These are phyloP conservation scores for Neobulgaria alba DNA, from an alignment of 2,329 filamentous ascomycete species.

Conservation along the genomic window DNA sequence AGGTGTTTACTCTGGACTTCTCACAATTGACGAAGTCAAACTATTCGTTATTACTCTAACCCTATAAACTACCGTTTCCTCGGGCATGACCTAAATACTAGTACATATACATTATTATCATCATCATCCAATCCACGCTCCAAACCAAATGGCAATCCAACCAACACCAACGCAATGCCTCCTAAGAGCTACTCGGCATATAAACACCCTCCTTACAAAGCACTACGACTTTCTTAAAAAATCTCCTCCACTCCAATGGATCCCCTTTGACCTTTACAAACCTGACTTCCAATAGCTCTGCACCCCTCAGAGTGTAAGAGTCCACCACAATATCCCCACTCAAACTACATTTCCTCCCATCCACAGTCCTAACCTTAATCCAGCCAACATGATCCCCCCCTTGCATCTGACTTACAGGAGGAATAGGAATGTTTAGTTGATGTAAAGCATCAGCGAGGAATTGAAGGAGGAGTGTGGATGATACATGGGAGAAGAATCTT, in stretches of 20 bases:
- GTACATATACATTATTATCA: no score
- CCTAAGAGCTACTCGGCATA: slow-evolving; percentile 40
- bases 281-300: slow-evolving; percentile 69
- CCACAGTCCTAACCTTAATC: slow-evolving; percentile 67
- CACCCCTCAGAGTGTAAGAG: slow-evolving; percentile 45
- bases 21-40: no score
- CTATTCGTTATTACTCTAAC: no score
- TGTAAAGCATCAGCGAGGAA: slow-evolving; percentile 76
- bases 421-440: slow-evolving; percentile 70
- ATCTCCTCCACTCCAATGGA: slow-evolving; percentile 88
- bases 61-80: no score
- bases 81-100: no score
- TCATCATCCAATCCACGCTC: no score
- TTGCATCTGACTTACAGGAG: slow-evolving; percentile 35
- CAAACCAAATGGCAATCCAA: no score
- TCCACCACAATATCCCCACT: slow-evolving; percentile 71
- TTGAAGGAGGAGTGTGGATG: slow-evolving; percentile 66
- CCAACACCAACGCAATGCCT: no score
- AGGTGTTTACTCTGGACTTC: no score
- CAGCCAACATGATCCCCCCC: slow-evolving; percentile 45
- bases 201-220: slow-evolving; percentile 80
- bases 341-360: slow-evolving; percentile 62
- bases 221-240: slow-evolving; percentile 93
- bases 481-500: slow-evolving; percentile 81
- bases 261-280: slow-evolving; percentile 95